Evolutionary conservation across 768 basidiomycete genomes (phyloP), one percentile per base, ranked within the genome.

Genomic region (Trametes cubensis): DNA sequence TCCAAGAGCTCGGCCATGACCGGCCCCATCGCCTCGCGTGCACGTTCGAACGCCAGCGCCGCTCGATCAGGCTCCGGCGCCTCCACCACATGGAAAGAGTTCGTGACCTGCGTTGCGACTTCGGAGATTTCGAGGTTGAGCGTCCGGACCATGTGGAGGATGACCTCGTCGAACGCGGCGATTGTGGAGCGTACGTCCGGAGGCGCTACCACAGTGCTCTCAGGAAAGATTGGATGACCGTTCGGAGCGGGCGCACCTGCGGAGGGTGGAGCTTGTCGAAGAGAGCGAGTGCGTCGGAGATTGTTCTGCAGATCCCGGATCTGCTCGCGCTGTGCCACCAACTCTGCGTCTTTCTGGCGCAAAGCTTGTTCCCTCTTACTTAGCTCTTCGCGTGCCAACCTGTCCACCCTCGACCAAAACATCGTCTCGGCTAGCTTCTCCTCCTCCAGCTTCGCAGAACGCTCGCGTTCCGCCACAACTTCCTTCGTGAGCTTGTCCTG

Each of bases 1-100:
- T 62, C 60, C 13, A 68, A 44, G 13, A 67, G 58, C 58, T 67
- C 66, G 13, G 66, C 66, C 63, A 67, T 67, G 45, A 64, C 56
- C 2, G 66, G 66, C 13, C 66, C 66, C 25, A 67, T 62, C 3
- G 66, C 66, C 45, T 53, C 62, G 20, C 61, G 55, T 18, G 66
- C 52, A 38, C 62, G 66, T 30, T 66, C 66, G 48, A 60, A 66
- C n/a, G 66, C 58, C 7, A 41, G 10, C 45, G 46, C 47, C 20
- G 47, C 58, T 26, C 50, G 30, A 17, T 56, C 57, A 4, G 58
- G 48, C 18, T 60, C 58, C 6, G 63, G 58, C 26, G 55, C 40
- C 25, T 57, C 58, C 26, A 50, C 55, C 38, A 61, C 58, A 45
- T 54, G 59, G 60, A 66, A 66, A 1, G 62, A 21, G 41, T 66